phyloP scores from a whole-genome alignment of 495 filamentous ascomycete species.

The Penicillium subrubescens region DNA sequence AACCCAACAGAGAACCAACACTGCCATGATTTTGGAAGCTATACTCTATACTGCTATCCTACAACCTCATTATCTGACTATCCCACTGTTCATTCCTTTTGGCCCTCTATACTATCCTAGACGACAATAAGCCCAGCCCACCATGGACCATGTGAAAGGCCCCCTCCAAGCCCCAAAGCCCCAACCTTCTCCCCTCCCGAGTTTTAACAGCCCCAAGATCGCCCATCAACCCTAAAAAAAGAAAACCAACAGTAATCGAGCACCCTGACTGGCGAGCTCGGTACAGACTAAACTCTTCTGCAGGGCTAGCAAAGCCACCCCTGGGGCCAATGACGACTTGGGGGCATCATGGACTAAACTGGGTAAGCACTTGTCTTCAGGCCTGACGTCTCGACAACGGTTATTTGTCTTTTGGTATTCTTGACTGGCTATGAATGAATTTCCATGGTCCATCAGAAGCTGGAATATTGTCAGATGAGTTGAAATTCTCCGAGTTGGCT shows the following conservation, averaged over 20 bases:
- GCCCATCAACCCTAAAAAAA: slow-evolving; percentile 18
- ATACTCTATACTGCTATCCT: neutral
- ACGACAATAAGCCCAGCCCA: neutral
- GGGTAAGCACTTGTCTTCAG: slow-evolving; percentile 1
- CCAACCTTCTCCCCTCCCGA: neutral
- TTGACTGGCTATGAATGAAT: neutral
- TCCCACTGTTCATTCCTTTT: neutral
- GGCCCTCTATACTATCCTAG: neutral
- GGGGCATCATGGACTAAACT: neutral
- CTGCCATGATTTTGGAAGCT: neutral
- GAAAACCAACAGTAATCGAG: slow-evolving; percentile 23
- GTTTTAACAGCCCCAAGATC: neutral
- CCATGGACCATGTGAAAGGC: neutral
- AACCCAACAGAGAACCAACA: slow-evolving; percentile 1
- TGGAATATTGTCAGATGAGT: neutral
- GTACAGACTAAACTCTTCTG: neutral
- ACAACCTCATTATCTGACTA: neutral
- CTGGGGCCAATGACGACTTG: neutral
- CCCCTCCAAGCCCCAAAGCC: neutral
- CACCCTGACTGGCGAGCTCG: neutral
- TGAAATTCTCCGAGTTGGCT: neutral
- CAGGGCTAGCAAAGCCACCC: neutral
- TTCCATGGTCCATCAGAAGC: neutral
- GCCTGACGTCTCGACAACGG: neutral
- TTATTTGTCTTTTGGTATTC: neutral